Percentiles rank a stretch among this genome's conserved stretches.
These are phyloP conservation scores for Durotheca rogersii DNA, from an alignment of 495 filamentous ascomycete genomes.

Conservation along the genomic window DNA sequence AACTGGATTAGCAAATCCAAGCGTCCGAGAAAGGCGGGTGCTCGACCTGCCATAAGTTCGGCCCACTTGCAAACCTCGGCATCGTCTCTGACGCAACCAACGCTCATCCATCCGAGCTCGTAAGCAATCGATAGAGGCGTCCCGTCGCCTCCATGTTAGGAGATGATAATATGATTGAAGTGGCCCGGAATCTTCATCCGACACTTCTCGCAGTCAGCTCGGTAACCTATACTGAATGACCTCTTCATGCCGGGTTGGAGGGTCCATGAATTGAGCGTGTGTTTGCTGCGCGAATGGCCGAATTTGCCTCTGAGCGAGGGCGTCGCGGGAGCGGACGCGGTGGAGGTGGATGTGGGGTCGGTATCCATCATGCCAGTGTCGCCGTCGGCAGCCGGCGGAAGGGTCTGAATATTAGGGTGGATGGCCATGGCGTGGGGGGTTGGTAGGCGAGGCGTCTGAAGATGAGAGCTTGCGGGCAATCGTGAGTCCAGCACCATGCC, in stretches of 20 bases:
- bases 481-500: slow-evolving; percentile 43
- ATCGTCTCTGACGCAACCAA: too few relatives aligned
- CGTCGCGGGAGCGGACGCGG: slow-evolving; percentile 34
- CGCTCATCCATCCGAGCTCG: too few relatives aligned
- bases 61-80: too few relatives aligned
- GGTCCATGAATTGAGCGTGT: slow-evolving; percentile 52
- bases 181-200: slow-evolving; percentile 76
- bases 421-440: slow-evolving; percentile 32
- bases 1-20: too few relatives aligned
- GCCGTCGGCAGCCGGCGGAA: slow-evolving; percentile 21
- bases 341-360: slow-evolving; percentile 30
- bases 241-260: slow-evolving; percentile 59
- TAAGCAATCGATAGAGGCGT: not conserved
- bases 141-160: slow-evolving; percentile 38
- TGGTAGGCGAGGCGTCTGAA: slow-evolving; percentile 30
- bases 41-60: too few relatives aligned
- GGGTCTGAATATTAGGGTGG: slow-evolving; percentile 39
- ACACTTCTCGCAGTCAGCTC: slow-evolving; percentile 86
- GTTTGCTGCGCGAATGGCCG: slow-evolving; percentile 48
- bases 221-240: slow-evolving; percentile 78
- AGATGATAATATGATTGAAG: slow-evolving; percentile 77
- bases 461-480: slow-evolving; percentile 16
- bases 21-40: too few relatives aligned
- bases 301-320: slow-evolving; percentile 39
- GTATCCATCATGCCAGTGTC: slow-evolving; percentile 38